These are phyloP conservation scores for Peribolospora baueri DNA, from an alignment of 768 basidiomycete genomes.

Conservation along the genomic window DNA sequence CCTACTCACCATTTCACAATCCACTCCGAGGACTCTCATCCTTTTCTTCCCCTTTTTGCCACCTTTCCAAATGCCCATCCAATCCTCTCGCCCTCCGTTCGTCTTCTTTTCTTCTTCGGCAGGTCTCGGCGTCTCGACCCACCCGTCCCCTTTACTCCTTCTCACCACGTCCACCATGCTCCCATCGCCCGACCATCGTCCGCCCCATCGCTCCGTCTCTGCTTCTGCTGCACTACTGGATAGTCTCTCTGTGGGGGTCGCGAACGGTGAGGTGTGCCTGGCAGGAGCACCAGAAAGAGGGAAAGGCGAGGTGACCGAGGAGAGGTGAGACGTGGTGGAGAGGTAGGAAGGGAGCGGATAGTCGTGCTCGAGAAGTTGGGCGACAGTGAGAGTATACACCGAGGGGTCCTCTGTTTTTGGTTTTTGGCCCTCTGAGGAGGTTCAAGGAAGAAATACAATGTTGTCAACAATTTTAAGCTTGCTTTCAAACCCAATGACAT, in stretches of 20 bases:
- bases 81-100: conserved; percentile 16
- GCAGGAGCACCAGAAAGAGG: conserved; percentile 25
- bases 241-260: conserved; percentile 4
- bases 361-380: conserved; percentile 84
- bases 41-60: conserved; percentile 9
- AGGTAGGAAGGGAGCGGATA: conserved; percentile 74
- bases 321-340: conserved; percentile 20
- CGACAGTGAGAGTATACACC: conserved; percentile 45
- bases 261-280: conserved; percentile 21
- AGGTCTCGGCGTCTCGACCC: conserved; percentile 54
- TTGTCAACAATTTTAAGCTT: too few relatives aligned
- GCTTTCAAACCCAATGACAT: too few relatives aligned
- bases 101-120: conserved; percentile 16
- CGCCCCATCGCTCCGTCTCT: conserved; percentile 1
- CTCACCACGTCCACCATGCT: conserved; percentile 1
- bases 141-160: conserved; percentile 27
- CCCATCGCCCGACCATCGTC: conserved; percentile 3
- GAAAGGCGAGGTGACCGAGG: too few relatives aligned
- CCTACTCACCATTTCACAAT: conserved; percentile 77
- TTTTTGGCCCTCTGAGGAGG: too few relatives aligned
- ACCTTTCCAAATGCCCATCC: conserved; percentile 7
- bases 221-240: not conserved
- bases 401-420: conserved; percentile 27
- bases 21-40: conserved; percentile 45
- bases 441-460: too few relatives aligned